These are phyloP conservation scores for Plasmodium falciparum DNA, from an alignment of 169 alveolate genomes.

Conservation along the genomic window DNA sequence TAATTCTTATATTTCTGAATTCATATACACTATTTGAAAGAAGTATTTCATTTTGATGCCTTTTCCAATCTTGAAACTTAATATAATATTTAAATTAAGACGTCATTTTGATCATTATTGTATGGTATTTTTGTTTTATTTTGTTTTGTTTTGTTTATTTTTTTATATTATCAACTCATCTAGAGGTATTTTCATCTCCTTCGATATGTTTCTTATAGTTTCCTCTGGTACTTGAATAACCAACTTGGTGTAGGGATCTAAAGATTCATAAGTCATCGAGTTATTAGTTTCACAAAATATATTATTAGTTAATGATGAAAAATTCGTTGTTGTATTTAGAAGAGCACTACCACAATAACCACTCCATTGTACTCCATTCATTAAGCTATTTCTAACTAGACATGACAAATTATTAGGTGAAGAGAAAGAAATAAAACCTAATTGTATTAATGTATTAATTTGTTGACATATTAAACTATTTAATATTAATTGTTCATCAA, in stretches of 20 bases:
- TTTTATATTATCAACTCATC: slow-evolving; percentile 62
- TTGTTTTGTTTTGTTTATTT: background rate
- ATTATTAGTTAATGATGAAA: slow-evolving; percentile 32
- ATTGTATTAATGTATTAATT: slow-evolving; percentile 62
- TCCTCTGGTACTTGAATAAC: slow-evolving; percentile 77
- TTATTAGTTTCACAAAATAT: slow-evolving; percentile 35
- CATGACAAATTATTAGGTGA: slow-evolving; percentile 59
- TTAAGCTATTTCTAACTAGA: slow-evolving; percentile 64
- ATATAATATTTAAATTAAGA: background rate
- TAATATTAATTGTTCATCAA: slow-evolving; percentile 58
- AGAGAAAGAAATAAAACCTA: slow-evolving; percentile 61
- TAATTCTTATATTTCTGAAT: too few relatives aligned
- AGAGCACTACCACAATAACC: slow-evolving; percentile 75
- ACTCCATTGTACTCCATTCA: slow-evolving; percentile 80
- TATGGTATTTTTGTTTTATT: background rate
- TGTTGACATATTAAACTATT: slow-evolving; percentile 75
- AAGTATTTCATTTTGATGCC: too few relatives aligned
- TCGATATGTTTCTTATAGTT: slow-evolving; percentile 37
- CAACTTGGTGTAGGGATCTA: slow-evolving; percentile 71
- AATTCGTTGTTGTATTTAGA: slow-evolving; percentile 58
- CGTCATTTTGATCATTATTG: background rate
- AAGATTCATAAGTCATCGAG: slow-evolving; percentile 23
- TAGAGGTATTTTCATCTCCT: slow-evolving; percentile 68
- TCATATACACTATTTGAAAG: too few relatives aligned
- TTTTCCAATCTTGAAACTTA: too few relatives aligned